Evolutionary conservation across 2,329 filamentous ascomycete genomes (phyloP).

Genomic region (Pseudopyrenochaeta lycopersici): DNA sequence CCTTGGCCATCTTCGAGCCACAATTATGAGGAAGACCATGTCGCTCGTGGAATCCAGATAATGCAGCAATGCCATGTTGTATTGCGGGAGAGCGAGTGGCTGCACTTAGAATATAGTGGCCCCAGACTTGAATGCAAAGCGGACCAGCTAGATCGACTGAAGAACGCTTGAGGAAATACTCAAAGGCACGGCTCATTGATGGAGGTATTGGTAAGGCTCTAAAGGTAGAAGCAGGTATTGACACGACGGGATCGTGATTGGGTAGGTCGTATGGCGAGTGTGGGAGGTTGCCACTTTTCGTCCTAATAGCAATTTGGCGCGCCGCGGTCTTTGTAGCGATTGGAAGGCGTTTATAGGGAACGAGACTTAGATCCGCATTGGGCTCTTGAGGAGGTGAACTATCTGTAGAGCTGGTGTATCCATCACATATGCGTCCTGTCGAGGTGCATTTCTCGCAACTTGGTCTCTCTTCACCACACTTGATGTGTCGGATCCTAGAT

Average conservation of each 20-base stretch:
- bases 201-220: background rate
- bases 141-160: slow-evolving; percentile 7
- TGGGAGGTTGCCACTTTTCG: background rate
- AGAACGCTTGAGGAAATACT: slow-evolving; percentile 10
- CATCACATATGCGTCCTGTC: slow-evolving; percentile 66
- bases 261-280: background rate
- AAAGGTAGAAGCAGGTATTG: background rate
- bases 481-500: slow-evolving; percentile 63
- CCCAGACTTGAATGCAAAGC: slow-evolving; percentile 7
- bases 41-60: slow-evolving; percentile 8
- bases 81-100: background rate
- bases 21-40: background rate
- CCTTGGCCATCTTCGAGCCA: background rate
- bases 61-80: slow-evolving; percentile 2
- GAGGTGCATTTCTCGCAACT: slow-evolving; percentile 63
- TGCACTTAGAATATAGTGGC: slow-evolving; percentile 3
- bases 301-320: background rate
- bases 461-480: slow-evolving; percentile 66
- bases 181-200: slow-evolving; percentile 1
- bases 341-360: too few relatives aligned
- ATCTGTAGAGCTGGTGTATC: slow-evolving; percentile 49
- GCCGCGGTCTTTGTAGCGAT: background rate
- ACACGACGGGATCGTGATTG: background rate
- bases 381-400: background rate
- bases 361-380: background rate